A percentile compares a stretch with the other conserved stretches of the same genome.
phyloP scores from a whole-genome alignment of 441 rosid species.

The Euphorbia celastroides region DNA sequence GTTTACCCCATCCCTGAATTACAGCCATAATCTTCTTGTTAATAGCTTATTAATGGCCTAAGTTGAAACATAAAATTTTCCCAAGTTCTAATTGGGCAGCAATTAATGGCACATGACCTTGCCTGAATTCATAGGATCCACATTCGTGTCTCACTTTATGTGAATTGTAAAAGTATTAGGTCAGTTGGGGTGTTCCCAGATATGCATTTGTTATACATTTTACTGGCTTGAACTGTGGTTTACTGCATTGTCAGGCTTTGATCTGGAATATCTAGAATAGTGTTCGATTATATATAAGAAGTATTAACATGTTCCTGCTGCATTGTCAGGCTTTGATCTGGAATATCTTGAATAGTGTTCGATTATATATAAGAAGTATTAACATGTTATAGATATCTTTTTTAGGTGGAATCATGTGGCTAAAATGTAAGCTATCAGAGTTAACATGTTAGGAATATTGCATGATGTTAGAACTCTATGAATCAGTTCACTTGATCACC shows the following conservation, averaged over 20 bases:
- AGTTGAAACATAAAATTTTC: background rate
- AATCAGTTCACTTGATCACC: slow-evolving; percentile 47
- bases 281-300: background rate
- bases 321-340: background rate
- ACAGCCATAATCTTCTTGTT: background rate
- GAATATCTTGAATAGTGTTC: background rate
- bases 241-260: background rate
- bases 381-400: too few relatives aligned
- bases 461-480: slow-evolving; percentile 67
- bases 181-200: background rate
- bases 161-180: background rate
- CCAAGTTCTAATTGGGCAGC: background rate
- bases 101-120: background rate
- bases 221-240: background rate
- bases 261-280: background rate
- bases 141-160: background rate
- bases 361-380: background rate
- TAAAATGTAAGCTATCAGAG: slow-evolving; percentile 4
- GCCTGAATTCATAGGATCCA: background rate
- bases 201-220: background rate
- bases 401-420: too few relatives aligned
- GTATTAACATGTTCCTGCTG: background rate
- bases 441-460: slow-evolving; percentile 48
- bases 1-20: background rate
- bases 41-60: background rate